Conservation (phyloP, 257 asterid genomes). For the Ehretia macrophylla region DNA sequence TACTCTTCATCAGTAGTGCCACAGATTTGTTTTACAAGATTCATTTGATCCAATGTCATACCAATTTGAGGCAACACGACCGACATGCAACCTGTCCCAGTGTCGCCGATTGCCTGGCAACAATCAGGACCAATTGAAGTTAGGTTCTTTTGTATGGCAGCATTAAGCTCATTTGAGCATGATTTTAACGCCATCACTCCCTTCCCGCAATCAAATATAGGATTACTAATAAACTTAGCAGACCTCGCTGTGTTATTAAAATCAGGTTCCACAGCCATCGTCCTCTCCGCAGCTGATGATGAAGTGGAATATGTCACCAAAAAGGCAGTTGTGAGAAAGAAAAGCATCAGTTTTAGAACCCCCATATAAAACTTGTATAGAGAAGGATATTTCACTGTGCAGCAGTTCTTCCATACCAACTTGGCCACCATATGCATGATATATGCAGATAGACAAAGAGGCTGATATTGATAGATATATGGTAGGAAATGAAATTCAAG, state of each 20-base stretch:
- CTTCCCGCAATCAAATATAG: constrained; percentile 12
- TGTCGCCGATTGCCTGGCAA: constrained; percentile 17
- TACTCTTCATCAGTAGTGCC: too few relatives aligned
- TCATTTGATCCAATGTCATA: constrained; percentile 10
- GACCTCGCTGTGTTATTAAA: not conserved
- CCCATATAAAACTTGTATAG: too few relatives aligned
- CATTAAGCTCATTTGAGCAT: constrained; percentile 21
- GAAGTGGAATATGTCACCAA: not conserved
- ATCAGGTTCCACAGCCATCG: not conserved
- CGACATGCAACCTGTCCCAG: constrained; percentile 29
- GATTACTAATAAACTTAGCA: constrained; percentile 7
- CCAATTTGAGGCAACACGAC: constrained; percentile 16
- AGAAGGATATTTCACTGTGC: too few relatives aligned
- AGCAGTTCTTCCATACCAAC: too few relatives aligned
- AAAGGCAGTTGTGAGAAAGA: constrained; percentile 1
- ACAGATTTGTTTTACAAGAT: constrained; percentile 7
- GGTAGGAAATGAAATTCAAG: too few relatives aligned
- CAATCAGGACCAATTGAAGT: constrained; percentile 18
- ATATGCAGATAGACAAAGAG: too few relatives aligned
- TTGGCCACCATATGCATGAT: too few relatives aligned
- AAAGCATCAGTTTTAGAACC: too few relatives aligned
- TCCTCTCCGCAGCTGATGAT: constrained; percentile 2
- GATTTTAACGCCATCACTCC: constrained; percentile 22
- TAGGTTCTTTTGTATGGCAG: constrained; percentile 12
- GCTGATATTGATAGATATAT: too few relatives aligned